Evolutionary conservation across 345 rosid genomes (phyloP), one percentile per base, ranked within the genome.

Genomic region (Populus ilicifolia): DNA sequence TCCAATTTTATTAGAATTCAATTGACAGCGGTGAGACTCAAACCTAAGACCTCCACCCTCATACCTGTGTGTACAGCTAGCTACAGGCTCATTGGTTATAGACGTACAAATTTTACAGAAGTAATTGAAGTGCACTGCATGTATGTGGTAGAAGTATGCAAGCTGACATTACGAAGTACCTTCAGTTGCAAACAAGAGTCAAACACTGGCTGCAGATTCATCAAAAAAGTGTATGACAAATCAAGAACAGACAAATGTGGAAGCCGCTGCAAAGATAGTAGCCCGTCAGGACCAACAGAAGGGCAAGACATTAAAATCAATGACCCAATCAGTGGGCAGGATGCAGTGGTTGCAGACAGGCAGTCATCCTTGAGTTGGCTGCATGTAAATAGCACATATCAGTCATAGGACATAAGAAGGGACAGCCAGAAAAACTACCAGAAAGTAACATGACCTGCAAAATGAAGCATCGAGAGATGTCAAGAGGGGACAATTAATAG

Each of bases 381-480:
- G 92, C 81, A 87, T 39, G 71, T 10, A 75, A 67, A 69, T 21
- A 29, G 52, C 69, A 46, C 16, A 46, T 59, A 35, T 86, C 80
- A 85, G 75, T 9, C 52, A 73, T 5, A 41, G 20, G 63, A 48
- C 11, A 17, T 62, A 18, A 23, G 27, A 77, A 64, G 66, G 70
- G 20, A 77, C 23, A 41, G 75, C n/a, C 61, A 39, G 69, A 70
- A 67, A 12, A 20, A 33, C 36, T 67, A 35, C 9, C 16, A 74
- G 30, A 5, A 75, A 75, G 75, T 8, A 71, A 63, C 67, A 66
- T 69, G 69, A 94, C 99, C 98, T 72, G 95, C 99, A 94, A 85
- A 96, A 96, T 67, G 99, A 96, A 75, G 98, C 95, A 86, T 96
- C 98, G 71, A 96, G 88, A 74, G 99, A 90, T 68, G 89, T 91